Conservation (phyloP, 1,139 yeast species). For the Hyphopichia fennica region DNA sequence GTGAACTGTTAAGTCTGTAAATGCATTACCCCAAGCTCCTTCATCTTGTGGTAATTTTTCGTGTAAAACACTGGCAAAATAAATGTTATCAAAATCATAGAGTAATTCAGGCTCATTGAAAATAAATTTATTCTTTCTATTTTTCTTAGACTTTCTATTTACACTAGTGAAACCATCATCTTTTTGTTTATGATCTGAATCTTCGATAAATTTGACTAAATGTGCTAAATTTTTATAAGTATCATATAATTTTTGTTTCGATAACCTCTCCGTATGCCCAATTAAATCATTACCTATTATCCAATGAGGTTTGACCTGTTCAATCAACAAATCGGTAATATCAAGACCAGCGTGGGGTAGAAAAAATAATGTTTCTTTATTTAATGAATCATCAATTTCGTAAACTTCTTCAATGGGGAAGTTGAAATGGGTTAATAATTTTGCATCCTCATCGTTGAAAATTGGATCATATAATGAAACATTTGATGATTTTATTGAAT, state of each 20-base stretch:
- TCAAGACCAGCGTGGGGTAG: constrained; percentile 76
- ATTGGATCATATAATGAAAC: constrained; percentile 67
- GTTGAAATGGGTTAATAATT: constrained; percentile 22
- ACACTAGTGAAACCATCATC: constrained; percentile 33
- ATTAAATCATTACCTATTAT: constrained; percentile 51
- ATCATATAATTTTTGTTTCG: constrained; percentile 38
- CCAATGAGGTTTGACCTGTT: constrained; percentile 26
- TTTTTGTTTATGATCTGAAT: neutral
- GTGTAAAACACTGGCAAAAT: constrained; percentile 25
- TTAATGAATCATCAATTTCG: constrained; percentile 14
- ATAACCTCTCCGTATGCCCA: constrained; percentile 53
- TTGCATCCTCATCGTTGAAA: constrained; percentile 46
- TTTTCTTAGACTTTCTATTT: constrained; percentile 8
- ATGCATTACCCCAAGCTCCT: constrained; percentile 53
- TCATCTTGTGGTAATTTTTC: constrained; percentile 17
- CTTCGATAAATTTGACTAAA: constrained; percentile 29
- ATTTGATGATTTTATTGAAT: constrained; percentile 15
- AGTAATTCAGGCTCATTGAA: constrained; percentile 33
- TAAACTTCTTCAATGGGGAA: constrained; percentile 23
- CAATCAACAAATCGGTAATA: constrained; percentile 50
- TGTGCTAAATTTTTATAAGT: constrained; percentile 44
- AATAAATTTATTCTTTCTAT: constrained; percentile 23
- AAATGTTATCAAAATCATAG: constrained; percentile 32
- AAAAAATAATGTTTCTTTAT: constrained; percentile 41
- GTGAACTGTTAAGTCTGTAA: constrained; percentile 54